A percentile compares a stretch with the other conserved stretches of the same genome.
These are phyloP conservation scores for Pseudovirgaria hyperparasitica DNA, from an alignment of 2,329 filamentous ascomycete genomes.

Conservation along the genomic window DNA sequence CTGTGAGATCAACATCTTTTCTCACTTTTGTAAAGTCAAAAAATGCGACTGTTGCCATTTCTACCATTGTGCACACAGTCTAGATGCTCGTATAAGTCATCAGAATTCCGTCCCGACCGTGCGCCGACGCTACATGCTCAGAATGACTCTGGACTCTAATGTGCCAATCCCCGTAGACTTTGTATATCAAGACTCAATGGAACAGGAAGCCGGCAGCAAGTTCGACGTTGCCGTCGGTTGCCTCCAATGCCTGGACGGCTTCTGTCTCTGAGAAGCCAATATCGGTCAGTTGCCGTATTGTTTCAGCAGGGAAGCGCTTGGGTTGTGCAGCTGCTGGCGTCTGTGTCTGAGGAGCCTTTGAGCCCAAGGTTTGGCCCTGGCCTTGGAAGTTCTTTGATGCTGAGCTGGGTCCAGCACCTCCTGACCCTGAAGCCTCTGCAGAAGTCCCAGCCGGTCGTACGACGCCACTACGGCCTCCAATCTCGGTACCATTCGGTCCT, in stretches of 20 bases:
- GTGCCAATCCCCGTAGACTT: too few species aligned
- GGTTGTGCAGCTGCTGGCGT: conserved; percentile 9
- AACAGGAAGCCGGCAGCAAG: conserved; percentile 74
- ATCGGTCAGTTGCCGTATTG: conserved; percentile 62
- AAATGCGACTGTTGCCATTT: too few species aligned
- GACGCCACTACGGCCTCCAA: conserved; percentile 72
- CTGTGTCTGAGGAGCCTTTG: conserved; percentile 8
- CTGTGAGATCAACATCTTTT: too few species aligned
- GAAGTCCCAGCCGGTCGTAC: conserved; percentile 42
- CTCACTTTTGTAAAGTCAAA: too few species aligned
- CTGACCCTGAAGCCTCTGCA: conserved; percentile 31
- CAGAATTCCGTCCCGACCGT: too few species aligned
- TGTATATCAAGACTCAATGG: too few species aligned
- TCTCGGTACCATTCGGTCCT: conserved; percentile 78
- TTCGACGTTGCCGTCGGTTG: conserved; percentile 75
- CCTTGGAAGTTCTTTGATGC: conserved; percentile 14
- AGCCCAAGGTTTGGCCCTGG: conserved; percentile 17
- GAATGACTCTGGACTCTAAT: too few species aligned
- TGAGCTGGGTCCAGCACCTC: conserved; percentile 10
- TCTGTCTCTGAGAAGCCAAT: conserved; percentile 67
- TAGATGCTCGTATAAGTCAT: too few species aligned
- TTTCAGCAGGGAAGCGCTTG: conserved; percentile 42
- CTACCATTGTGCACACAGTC: too few species aligned
- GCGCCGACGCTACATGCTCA: too few species aligned
- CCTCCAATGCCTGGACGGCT: conserved; percentile 69